A percentile compares a stretch with the other conserved stretches of the same genome.
Evolutionary conservation across 2,329 filamentous ascomycete species (phyloP).

Genomic region (Blastomyces parvus): DNA sequence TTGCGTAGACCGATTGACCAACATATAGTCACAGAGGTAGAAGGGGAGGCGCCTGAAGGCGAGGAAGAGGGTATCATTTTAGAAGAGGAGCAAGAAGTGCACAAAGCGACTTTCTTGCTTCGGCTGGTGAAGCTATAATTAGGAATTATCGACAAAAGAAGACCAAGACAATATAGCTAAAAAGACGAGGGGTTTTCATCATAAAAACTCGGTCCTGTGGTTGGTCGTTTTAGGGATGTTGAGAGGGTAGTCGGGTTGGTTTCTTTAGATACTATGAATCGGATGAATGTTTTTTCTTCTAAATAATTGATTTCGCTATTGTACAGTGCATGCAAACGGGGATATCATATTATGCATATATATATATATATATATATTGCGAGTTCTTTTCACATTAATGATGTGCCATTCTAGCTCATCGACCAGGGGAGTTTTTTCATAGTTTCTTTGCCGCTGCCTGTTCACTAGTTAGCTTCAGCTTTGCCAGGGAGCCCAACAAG

Average conservation of each 20-base stretch:
- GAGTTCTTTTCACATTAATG: neutral
- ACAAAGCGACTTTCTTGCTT: slow-evolving; percentile 70
- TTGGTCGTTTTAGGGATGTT: neutral
- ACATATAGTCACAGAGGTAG: slow-evolving; percentile 51
- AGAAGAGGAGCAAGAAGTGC: slow-evolving; percentile 77
- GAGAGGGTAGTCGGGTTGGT: neutral
- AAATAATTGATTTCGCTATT: slow-evolving; percentile 1
- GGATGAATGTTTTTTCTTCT: slow-evolving; percentile 1
- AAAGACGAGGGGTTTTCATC: neutral
- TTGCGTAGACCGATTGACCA: slow-evolving; percentile 68
- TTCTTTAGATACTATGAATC: slow-evolving; percentile 1
- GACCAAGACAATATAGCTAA: neutral
- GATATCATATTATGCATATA: neutral
- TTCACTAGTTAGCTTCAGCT: slow-evolving; percentile 6
- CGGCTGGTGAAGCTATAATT: slow-evolving; percentile 60
- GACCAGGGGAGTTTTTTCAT: neutral
- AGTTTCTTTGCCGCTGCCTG: slow-evolving; percentile 46
- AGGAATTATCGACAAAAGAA: slow-evolving; percentile 16
- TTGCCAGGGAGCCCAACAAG: neutral
- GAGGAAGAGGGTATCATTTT: slow-evolving; percentile 56
- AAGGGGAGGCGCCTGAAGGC: slow-evolving; percentile 47
- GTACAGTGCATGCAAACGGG: neutral
- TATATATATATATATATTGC: neutral
- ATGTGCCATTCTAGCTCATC: neutral
- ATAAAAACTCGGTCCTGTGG: neutral